Conservation (phyloP, 192 early-diverging fungal species). For the Mortierella hygrophila region DNA sequence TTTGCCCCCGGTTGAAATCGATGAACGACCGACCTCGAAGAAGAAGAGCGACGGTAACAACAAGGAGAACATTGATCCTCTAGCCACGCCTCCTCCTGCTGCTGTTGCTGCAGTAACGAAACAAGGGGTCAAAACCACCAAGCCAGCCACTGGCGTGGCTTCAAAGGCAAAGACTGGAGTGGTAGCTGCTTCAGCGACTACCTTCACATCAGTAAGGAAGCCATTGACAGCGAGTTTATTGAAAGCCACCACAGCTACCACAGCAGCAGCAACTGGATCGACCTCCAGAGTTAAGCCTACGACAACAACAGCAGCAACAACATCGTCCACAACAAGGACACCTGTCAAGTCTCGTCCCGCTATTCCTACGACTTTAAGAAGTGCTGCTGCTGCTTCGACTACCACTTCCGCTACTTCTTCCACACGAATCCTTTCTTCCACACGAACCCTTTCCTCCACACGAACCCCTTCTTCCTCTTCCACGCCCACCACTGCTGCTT, state of each 20-base stretch:
- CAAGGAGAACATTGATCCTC: constrained; percentile 30
- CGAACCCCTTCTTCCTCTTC: neutral
- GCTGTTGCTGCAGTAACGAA: neutral
- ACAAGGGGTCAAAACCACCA: neutral
- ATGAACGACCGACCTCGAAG: neutral
- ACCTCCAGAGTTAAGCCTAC: constrained; percentile 11
- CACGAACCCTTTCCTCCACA: no score
- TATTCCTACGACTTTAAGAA: constrained; percentile 28
- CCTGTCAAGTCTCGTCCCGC: constrained; percentile 27
- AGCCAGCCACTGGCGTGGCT: constrained; percentile 29
- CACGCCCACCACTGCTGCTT: constrained; percentile 10
- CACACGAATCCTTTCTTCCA: constrained; percentile 10
- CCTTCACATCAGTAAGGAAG: constrained; percentile 13
- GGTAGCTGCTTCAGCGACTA: neutral
- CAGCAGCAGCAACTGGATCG: neutral
- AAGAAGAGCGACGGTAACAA: neutral
- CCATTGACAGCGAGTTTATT: constrained; percentile 17
- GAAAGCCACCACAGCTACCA: neutral
- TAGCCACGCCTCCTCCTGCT: neutral
- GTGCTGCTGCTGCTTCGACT: constrained; percentile 24
- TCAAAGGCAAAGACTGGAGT: constrained; percentile 11
- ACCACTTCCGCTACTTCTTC: constrained; percentile 29
- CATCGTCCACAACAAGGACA: constrained; percentile 30
- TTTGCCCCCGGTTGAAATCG: constrained; percentile 46
- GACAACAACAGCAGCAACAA: constrained; percentile 7